phyloP scores from a whole-genome alignment of 495 filamentous ascomycete genomes.

The Aspergillus leporis region DNA sequence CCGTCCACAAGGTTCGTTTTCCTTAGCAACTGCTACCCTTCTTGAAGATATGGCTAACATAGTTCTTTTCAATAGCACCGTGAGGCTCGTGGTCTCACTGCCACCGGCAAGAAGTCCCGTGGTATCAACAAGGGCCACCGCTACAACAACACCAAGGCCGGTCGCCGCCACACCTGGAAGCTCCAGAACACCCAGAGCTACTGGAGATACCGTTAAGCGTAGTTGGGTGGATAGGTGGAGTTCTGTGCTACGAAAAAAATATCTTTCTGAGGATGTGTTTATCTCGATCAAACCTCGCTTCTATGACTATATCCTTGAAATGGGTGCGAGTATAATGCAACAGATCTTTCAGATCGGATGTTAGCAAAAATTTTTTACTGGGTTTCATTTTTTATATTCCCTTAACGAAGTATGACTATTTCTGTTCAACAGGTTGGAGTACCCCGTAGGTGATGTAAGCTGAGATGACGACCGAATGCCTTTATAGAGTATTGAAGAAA shows the following conservation, averaged over 20 bases:
- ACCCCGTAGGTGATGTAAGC: constrained; percentile 2
- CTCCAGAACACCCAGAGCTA: constrained; percentile 96
- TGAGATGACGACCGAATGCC: not conserved
- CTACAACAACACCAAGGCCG: constrained; percentile 95
- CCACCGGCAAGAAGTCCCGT: constrained; percentile 98
- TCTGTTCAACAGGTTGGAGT: constrained; percentile 24
- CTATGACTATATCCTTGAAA: constrained; percentile 31
- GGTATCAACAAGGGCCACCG: constrained; percentile 98
- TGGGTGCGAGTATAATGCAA: constrained; percentile 44
- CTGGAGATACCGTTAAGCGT: constrained; percentile 76
- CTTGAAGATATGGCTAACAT: constrained; percentile 22
- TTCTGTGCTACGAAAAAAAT: constrained; percentile 37
- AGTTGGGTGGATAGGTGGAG: constrained; percentile 23
- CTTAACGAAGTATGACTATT: constrained; percentile 47
- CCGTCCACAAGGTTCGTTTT: constrained; percentile 83
- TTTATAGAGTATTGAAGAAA: not conserved
- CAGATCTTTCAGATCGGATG: constrained; percentile 42
- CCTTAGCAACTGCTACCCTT: not conserved
- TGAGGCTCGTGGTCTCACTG: constrained; percentile 92
- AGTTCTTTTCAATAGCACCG: constrained; percentile 64
- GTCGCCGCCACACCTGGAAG: constrained; percentile 99
- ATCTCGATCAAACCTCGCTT: constrained; percentile 38
- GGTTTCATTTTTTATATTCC: constrained; percentile 38
- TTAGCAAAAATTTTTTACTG: constrained; percentile 44
- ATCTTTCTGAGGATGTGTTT: constrained; percentile 37